Evolutionary conservation across 192 early-diverging fungal genomes (phyloP).

Genomic region (Phlyctochytrium bullatum): DNA sequence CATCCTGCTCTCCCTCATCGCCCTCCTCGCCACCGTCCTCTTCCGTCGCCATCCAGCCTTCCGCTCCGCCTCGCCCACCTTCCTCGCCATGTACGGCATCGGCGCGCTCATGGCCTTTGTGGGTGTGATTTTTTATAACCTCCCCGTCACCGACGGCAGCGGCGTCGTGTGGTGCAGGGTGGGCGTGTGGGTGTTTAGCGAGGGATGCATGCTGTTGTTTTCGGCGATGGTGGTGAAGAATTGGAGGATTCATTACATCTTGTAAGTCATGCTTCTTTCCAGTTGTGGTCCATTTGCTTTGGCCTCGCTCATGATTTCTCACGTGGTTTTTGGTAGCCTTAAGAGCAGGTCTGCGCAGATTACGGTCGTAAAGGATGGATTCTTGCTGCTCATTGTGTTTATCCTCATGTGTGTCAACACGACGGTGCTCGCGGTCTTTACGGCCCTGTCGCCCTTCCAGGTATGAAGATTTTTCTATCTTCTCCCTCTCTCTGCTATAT

Average conservation of each 20-base stretch:
- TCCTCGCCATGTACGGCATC: conserved; percentile 9
- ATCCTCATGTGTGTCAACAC: conserved; percentile 1
- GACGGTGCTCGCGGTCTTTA: conserved; percentile 5
- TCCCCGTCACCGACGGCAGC: not conserved
- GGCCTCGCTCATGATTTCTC: too few relatives aligned
- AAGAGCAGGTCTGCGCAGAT: not conserved
- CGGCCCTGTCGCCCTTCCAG: conserved; percentile 2
- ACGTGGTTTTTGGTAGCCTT: too few relatives aligned
- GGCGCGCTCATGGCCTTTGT: conserved; percentile 4
- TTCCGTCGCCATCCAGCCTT: conserved; percentile 7
- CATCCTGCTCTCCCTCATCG: conserved; percentile 1
- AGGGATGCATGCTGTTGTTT: conserved; percentile 12
- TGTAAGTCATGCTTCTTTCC: too few relatives aligned
- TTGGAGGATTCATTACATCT: not conserved
- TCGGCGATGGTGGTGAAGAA: conserved; percentile 19
- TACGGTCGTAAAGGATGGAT: not conserved
- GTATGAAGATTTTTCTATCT: not conserved
- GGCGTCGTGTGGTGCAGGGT: conserved; percentile 13
- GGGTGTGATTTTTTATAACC: conserved; percentile 13
- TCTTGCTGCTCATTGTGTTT: not conserved
- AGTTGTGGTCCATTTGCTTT: too few relatives aligned
- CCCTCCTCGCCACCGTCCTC: not conserved
- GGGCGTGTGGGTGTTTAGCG: conserved; percentile 7
- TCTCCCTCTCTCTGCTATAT: not conserved
- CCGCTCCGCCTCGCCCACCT: conserved; percentile 12